Evolutionary conservation across 805 yeast species (phyloP).

Genomic region (Wickerhamomyces queroliae): DNA sequence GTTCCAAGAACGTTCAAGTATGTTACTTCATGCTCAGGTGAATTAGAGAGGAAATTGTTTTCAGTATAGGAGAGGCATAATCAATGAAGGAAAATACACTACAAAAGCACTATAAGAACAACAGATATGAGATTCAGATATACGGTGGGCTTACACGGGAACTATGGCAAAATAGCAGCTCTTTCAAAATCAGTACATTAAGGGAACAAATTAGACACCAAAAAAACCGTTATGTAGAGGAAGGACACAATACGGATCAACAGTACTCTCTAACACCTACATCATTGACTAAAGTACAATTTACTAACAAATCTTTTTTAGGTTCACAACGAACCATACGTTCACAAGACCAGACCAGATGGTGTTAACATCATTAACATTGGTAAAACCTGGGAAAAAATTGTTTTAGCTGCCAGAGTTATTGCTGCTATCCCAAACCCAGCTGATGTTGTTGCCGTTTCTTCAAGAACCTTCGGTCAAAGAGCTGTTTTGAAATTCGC

Average conservation of each 20-base stretch:
- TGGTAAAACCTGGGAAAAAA: constrained; percentile 99
- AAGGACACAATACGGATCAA: too few species aligned
- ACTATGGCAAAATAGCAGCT: too few species aligned
- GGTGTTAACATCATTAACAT: constrained; percentile 98
- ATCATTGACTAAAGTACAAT: too few species aligned
- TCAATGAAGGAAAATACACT: too few species aligned
- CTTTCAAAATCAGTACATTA: too few species aligned
- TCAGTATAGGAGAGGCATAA: background rate
- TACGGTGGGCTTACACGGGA: too few species aligned
- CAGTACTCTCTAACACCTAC: too few species aligned
- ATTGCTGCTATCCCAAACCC: constrained; percentile 99
- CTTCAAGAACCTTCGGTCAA: constrained; percentile 99
- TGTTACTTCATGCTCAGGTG: constrained; percentile 30
- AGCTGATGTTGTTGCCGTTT: constrained; percentile 96
- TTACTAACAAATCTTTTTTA: constrained; percentile 25
- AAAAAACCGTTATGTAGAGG: too few species aligned
- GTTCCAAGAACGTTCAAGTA: constrained; percentile 99
- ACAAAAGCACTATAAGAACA: too few species aligned
- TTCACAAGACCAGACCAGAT: constrained; percentile 97
- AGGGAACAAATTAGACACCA: too few species aligned
- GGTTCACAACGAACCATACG: constrained; percentile 97
- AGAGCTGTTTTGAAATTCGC: constrained; percentile 99
- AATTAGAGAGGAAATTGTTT: background rate
- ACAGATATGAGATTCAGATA: too few species aligned
- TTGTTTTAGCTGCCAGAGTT: constrained; percentile 98